Conservation (phyloP, 139 green algal species). For the Micractinium sp. region DNA sequence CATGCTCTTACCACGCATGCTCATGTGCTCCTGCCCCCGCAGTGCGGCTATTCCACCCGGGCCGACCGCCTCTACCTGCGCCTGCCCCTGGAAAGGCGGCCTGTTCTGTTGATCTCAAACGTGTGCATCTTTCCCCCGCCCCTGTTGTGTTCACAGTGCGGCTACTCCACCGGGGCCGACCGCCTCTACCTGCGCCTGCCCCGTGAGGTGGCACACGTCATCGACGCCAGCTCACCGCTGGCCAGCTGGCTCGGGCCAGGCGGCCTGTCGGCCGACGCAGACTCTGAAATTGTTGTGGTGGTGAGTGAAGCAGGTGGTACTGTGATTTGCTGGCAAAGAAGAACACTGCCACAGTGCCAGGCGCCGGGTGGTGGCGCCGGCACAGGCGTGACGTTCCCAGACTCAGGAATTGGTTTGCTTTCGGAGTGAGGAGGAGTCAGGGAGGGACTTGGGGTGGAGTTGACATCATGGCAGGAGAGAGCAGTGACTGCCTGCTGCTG, state of each 20-base stretch:
- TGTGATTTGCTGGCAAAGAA: no score
- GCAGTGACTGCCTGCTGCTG: neutral
- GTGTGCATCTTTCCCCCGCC: neutral
- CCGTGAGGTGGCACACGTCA: conserved; percentile 60
- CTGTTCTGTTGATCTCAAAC: neutral
- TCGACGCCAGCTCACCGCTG: conserved; percentile 59
- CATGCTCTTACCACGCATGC: no score
- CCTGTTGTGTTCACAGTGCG: conserved; percentile 1
- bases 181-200: conserved; percentile 67
- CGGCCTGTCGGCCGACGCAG: conserved; percentile 47
- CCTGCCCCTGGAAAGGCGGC: neutral
- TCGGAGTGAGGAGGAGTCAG: no score
- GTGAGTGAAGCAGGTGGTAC: no score
- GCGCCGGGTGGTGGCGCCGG: no score
- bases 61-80: conserved; percentile 35
- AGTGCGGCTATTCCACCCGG: conserved; percentile 31
- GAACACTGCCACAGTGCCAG: no score
- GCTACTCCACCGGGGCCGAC: conserved; percentile 36
- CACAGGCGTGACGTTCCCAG: no score
- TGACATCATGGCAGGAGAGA: no score
- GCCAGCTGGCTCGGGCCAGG: conserved; percentile 34
- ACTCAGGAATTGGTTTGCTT: no score
- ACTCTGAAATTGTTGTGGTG: conserved; percentile 62
- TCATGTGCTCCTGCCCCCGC: no score
- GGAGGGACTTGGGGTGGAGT: no score